Conservation (phyloP, 2,329 filamentous ascomycete species). For the Curvularia hawaiiensis region DNA sequence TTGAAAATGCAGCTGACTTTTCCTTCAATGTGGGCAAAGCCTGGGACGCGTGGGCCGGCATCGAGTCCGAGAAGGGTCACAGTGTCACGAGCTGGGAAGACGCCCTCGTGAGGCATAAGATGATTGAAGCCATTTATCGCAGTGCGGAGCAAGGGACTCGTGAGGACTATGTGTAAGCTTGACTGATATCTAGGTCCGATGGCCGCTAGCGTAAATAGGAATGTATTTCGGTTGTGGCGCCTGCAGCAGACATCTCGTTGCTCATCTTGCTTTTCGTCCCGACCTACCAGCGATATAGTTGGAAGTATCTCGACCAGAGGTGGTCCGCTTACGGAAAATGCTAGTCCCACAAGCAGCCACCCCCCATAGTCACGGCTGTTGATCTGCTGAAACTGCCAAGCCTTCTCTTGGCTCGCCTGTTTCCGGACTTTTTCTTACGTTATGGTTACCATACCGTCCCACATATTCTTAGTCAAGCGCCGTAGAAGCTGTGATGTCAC, state of each 20-base stretch:
- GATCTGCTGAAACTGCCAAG: neutral
- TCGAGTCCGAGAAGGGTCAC: conserved; percentile 28
- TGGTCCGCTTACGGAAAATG: neutral
- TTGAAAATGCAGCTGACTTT: conserved; percentile 55
- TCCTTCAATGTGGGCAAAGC: conserved; percentile 60
- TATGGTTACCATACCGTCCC: conserved; percentile 5
- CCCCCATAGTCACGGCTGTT: neutral
- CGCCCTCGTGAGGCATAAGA: conserved; percentile 42
- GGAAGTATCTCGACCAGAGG: neutral
- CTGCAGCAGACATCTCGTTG: neutral
- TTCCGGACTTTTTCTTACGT: conserved; percentile 13
- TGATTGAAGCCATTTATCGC: conserved; percentile 45
- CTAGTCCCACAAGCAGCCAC: neutral
- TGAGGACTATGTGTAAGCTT: conserved; percentile 34
- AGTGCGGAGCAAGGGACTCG: conserved; percentile 39
- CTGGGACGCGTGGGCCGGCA: conserved; percentile 61
- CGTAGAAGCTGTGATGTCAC: conserved; percentile 10
- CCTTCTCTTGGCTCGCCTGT: conserved; percentile 6
- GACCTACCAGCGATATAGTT: neutral
- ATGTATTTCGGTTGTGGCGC: neutral
- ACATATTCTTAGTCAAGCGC: conserved; percentile 5
- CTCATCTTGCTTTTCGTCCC: neutral
- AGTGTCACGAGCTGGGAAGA: conserved; percentile 42
- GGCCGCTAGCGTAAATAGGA: neutral
- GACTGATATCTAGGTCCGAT: neutral